Conservation (phyloP, 1,139 yeast species). For the Pneumocystis wakefieldiae region DNA sequence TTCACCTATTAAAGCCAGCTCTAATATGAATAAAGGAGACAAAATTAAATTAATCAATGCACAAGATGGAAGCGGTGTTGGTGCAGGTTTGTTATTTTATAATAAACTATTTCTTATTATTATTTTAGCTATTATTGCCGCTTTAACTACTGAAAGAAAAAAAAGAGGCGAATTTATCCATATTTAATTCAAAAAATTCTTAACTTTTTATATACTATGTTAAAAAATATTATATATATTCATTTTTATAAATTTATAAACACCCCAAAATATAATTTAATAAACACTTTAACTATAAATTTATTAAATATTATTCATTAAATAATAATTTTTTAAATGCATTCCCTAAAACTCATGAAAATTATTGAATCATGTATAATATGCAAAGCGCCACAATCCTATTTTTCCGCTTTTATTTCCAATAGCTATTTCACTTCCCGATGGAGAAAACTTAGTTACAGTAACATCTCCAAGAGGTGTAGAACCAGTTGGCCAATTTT, state of each 20-base stretch:
- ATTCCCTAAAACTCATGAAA: background rate
- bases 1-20: conserved; percentile 26
- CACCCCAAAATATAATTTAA: background rate
- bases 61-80: conserved; percentile 80
- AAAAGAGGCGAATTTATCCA: conserved; percentile 45
- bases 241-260: background rate
- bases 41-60: conserved; percentile 79
- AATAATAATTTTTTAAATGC: background rate
- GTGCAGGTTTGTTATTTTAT: background rate
- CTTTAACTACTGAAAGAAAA: conserved; percentile 70
- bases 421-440: conserved; percentile 66
- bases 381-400: conserved; percentile 77
- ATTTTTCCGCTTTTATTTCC: conserved; percentile 89
- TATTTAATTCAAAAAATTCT: background rate
- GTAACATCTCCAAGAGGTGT: conserved; percentile 93
- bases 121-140: conserved; percentile 95
- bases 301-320: conserved; percentile 2
- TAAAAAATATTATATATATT: background rate
- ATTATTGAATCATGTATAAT: conserved; percentile 20
- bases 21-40: conserved; percentile 33
- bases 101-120: conserved; percentile 27
- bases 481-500: conserved; percentile 95
- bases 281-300: background rate
- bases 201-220: background rate
- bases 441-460: conserved; percentile 64